phyloP scores from a whole-genome alignment of 176 grass and related monocot genomes.

The Alloteropsis semialata region DNA sequence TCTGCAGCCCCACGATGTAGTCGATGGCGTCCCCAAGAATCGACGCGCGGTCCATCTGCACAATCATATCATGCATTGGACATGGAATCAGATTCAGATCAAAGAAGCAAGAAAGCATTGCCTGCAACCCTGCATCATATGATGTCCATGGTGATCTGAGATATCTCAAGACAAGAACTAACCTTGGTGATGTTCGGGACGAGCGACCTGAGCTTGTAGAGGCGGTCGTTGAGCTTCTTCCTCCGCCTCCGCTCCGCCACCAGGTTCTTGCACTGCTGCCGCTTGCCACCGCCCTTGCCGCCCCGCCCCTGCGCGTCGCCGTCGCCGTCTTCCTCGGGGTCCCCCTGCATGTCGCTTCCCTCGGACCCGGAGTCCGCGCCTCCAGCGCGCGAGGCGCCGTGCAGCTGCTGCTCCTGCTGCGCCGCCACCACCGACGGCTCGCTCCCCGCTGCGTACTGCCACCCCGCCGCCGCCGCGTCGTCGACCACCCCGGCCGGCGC shows the following conservation, averaged over 20 bases:
- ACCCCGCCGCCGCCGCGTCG: constrained; percentile 12
- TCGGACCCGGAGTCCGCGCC: constrained; percentile 64
- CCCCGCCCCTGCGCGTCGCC: constrained; percentile 9
- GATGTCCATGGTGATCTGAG: neutral
- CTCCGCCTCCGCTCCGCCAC: constrained; percentile 63
- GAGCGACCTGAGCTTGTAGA: constrained; percentile 73
- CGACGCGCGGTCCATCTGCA: constrained; percentile 85
- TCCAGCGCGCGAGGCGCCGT: constrained; percentile 24
- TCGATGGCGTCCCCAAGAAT: constrained; percentile 93
- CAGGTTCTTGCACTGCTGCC: constrained; percentile 91
- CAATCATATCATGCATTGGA: accelerated
- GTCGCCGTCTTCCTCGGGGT: constrained; percentile 66
- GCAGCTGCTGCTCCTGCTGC: constrained; percentile 27
- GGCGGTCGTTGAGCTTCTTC: constrained; percentile 89
- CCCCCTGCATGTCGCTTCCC: constrained; percentile 58
- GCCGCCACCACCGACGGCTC: constrained; percentile 31
- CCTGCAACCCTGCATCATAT: too few species aligned
- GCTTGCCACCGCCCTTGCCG: constrained; percentile 50
- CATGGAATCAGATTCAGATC: neutral
- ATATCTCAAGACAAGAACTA: neutral
- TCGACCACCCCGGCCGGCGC: neutral
- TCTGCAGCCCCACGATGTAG: constrained; percentile 83
- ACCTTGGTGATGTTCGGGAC: constrained; percentile 99
- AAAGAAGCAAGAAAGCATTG: neutral
- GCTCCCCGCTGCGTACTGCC: constrained; percentile 26